Evolutionary conservation across 108 stramenopile genomes (phyloP), one percentile per base, ranked within the genome.

Genomic region (Schizochytrium sp.): DNA sequence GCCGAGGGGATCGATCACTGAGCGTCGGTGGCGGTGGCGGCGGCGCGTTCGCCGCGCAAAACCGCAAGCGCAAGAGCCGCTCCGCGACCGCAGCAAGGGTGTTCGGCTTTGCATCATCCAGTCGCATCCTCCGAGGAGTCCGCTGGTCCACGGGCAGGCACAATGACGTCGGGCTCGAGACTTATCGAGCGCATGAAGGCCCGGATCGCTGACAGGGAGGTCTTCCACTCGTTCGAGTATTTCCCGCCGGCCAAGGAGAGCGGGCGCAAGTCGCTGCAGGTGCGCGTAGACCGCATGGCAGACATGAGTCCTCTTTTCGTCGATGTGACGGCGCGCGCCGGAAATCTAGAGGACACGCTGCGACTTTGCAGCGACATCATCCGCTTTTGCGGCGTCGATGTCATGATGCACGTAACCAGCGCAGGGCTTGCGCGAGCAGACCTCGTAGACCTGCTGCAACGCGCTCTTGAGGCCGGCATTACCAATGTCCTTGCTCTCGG

Each of bases 201-300:
- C 16, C 45, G 28, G 19, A 23, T 83, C 12, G 76, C 76, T 14
- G 76, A 83, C 25, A 43, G 88, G 41, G 90, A 91, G 5, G 43
- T 48, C 18, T 97, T 95, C 90, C 97, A 96, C 92, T 97, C 97
- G 43, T 98, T 98, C 76, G 98, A 98, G 88, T 97, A 96, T 91
- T 98, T 98, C 88, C 98, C 98, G 44, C 98, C 98, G 72, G 96
- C 96, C 92, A 97, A 96, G 19, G 96, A 97, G 51, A 95, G 96
- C 18, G 98, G 97, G 25, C 92, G 97, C 43, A 97, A 98, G 72
- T 97, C 97, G 87, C 93, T 98, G 60, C 92, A 95, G 87, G 96
- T 87, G 58, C 92, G 98, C 3, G 97, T 99, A 58, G 97, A 98
- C 92, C 95, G 97, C 58, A 97, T 99, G 97, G 93, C 96, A 57